Percentiles rank a stretch among this genome's conserved stretches.
These are phyloP conservation scores for Lithohypha guttulata DNA, from an alignment of 2,329 filamentous ascomycete genomes.

Conservation along the genomic window DNA sequence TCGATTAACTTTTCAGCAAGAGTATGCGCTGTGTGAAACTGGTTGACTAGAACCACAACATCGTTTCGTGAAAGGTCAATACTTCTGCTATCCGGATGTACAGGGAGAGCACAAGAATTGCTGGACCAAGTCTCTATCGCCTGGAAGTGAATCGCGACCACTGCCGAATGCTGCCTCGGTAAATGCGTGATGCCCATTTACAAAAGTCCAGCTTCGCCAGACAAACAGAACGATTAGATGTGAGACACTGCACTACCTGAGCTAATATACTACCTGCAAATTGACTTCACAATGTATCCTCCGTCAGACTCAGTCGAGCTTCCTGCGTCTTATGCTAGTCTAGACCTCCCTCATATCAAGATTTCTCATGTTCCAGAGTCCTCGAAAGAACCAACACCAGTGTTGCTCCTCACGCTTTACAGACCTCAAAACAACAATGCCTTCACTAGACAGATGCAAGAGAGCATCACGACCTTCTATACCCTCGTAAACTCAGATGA, in stretches of 20 bases:
- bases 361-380: conserved; percentile 30
- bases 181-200: neutral
- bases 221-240: too few species aligned
- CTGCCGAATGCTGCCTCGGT: conserved; percentile 3
- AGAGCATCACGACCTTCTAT: conserved; percentile 48
- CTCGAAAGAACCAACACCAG: conserved; percentile 47
- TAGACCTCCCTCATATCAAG: conserved; percentile 25
- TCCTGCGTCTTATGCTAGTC: conserved; percentile 28
- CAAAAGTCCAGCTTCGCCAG: neutral
- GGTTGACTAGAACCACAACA: too few species aligned
- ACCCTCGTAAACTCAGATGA: conserved; percentile 42
- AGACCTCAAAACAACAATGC: conserved; percentile 58
- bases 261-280: neutral
- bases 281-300: conserved; percentile 8
- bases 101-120: too few species aligned
- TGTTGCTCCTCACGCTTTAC: conserved; percentile 54
- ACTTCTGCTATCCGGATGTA: too few species aligned
- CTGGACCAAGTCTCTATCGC: too few species aligned
- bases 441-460: conserved; percentile 55
- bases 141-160: too few species aligned
- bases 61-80: too few species aligned
- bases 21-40: too few species aligned
- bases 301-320: conserved; percentile 16
- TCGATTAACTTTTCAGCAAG: too few species aligned
- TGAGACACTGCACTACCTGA: neutral